phyloP scores from a whole-genome alignment of 371 early-diverging fungal genomes.

The Saksenaea oblongispora region DNA sequence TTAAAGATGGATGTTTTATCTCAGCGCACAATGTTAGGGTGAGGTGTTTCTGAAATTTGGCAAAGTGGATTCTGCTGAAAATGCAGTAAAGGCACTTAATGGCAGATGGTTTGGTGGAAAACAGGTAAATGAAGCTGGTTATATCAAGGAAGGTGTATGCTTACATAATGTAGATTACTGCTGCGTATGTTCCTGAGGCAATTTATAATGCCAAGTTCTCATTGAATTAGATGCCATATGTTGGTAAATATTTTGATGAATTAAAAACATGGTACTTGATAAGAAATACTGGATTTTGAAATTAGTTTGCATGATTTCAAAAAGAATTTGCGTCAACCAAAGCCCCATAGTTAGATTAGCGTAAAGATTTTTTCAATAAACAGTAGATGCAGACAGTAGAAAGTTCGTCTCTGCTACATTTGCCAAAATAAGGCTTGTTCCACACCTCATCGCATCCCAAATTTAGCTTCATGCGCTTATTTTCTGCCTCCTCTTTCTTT shows the following conservation, averaged over 20 bases:
- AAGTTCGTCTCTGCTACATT: not conserved
- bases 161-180: conserved; percentile 51
- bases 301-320: no score
- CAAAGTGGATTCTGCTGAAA: conserved; percentile 59
- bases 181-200: conserved; percentile 71
- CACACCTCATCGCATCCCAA: not conserved
- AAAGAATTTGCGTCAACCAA: no score
- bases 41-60: conserved; percentile 87
- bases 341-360: no score
- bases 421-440: not conserved
- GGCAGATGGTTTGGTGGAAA: conserved; percentile 83
- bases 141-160: not conserved
- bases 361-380: no score
- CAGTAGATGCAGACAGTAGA: not conserved
- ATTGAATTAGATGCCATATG: conserved; percentile 12
- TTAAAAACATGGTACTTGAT: conserved; percentile 7
- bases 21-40: conserved; percentile 54
- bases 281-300: no score
- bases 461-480: not conserved
- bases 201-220: conserved; percentile 69
- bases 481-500: not conserved
- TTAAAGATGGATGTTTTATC: not conserved
- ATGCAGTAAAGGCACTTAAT: conserved; percentile 68
- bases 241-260: conserved; percentile 4
- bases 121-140: conserved; percentile 17